A percentile compares a stretch with the other conserved stretches of the same genome.
Evolutionary conservation across 805 yeast genomes (phyloP).

Genomic region (Scheffersomyces lignosus): DNA sequence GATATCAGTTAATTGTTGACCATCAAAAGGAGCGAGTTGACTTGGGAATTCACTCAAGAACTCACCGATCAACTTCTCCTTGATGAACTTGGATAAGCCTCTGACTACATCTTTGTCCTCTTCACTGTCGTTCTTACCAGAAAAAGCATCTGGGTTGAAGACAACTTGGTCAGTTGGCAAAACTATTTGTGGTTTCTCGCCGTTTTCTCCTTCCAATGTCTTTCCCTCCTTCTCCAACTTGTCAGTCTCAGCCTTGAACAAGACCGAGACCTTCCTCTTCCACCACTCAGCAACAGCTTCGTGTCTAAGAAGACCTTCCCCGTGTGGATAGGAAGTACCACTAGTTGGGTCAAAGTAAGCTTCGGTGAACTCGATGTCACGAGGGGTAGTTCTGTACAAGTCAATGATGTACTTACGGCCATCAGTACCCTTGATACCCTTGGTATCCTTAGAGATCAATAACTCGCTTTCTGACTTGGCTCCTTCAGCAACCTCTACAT

Average conservation of each 20-base stretch:
- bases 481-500: conserved; percentile 50
- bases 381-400: conserved; percentile 78
- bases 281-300: conserved; percentile 95
- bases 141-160: conserved; percentile 79
- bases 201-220: conserved; percentile 31
- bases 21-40: conserved; percentile 75
- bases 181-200: conserved; percentile 48
- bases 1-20: conserved; percentile 63
- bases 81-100: conserved; percentile 65
- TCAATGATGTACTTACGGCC: conserved; percentile 84
- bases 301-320: conserved; percentile 72
- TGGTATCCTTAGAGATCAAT: conserved; percentile 72
- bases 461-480: conserved; percentile 44
- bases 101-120: conserved; percentile 67
- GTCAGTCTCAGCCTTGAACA: conserved; percentile 51
- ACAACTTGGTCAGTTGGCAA: conserved; percentile 54
- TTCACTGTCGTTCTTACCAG: conserved; percentile 38
- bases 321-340: conserved; percentile 72
- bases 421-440: conserved; percentile 85
- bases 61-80: conserved; percentile 58
- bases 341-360: conserved; percentile 41
- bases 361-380: conserved; percentile 77
- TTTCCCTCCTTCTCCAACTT: conserved; percentile 37
- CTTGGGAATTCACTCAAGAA: conserved; percentile 56
- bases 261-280: conserved; percentile 60